Evolutionary conservation across 345 rosid species (phyloP), one percentile per base, ranked within the genome.

Genomic region (Atalantia buxifolia): DNA sequence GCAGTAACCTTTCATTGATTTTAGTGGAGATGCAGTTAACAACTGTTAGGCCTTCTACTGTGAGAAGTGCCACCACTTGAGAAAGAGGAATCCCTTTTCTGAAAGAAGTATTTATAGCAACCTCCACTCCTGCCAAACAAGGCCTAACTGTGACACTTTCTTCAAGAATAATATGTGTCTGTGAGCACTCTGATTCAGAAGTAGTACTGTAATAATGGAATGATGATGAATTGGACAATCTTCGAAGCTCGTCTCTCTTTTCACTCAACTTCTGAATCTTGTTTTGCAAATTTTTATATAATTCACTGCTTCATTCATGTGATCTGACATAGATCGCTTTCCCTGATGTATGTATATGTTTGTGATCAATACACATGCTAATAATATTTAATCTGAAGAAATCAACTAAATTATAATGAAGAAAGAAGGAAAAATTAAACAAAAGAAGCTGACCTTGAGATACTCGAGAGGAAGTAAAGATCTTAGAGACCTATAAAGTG

Each of bases 321-420:
- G 92, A 78, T 89, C 92, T 5, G 86, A 84, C 66, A 69, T 74
- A 0, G 92, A 85, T 75, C 90, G 66, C 79, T 83, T 89, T 42
- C 90, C 92, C 92, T 87, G 74, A 48, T 75, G 76, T 53, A 12
- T 42, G 50, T 45, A 45, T 3, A 10, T 2, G 48, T 45, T 12
- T 45, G 50, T 12, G 50, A 45, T 45, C 50, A 45, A 45, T 3
- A 13, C 4, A 45, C 50, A 45, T n/a, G 18, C 50, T 13, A 13
- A 45, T 45, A 45, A 13, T 45, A 45, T 45, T 42, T 45, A 12
- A 45, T 3, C 3, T 3, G 50, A 3, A 45, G 50, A 13, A 45
- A 45, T 3, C 10, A 45, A 13, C 10, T 9, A 25, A 38, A 36
- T 19, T 3, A 40, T 8, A 27, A 68, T 45, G 40, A 48, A 24